Base-by-base conservation (phyloP, 345 rosid genomes). In the Aurinia saxatilis region DNA sequence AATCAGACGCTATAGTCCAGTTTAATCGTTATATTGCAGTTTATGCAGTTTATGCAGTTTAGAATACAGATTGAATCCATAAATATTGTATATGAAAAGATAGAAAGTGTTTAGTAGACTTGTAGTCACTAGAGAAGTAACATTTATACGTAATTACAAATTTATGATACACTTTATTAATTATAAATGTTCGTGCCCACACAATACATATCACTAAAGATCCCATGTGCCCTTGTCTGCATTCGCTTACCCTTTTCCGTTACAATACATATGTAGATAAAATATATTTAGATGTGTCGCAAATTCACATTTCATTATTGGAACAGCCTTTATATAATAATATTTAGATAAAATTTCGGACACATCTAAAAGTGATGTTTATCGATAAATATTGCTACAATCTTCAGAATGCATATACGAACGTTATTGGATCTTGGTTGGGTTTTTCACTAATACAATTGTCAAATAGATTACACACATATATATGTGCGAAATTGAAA, bases 221-320 rank as follows among this genome's bases (percentile, higher is more conserved):
- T 63, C 69, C 74, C 69, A 70, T 63, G 74, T 70, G 69, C 68
- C 33, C 12, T 54, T 70, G 74, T 70, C 68, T 54, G 47, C 68
- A 61, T 61, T 69, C 57, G 60, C 46, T 35, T 5, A 35, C 29
- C 31, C 73, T 68, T 60, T 68, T 58, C 30, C 65, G 59, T 51
- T 44, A 60, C 15, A 68, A 33, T 51, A 60, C 31, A 15, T 36
- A 35, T 59, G 34, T 10, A 29, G n/a, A 66, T 27, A 66, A 46
- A 5, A 34, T 15, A 15, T 34, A 6, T 66, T 27, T 30, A 37
- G 42, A 19, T 67, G 65, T 39, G 45, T 40, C 23, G 13, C 52
- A 58, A 31, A 50, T 58, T 58, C 46, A 40, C 72, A 58, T 67
- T 67, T 39, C 63, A 55, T 65, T 37, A 65, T 65, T n/a, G n/a